Evolutionary conservation across 805 yeast genomes (phyloP), one percentile per base, ranked within the genome.

Genomic region (Komagataella mondaviorum): DNA sequence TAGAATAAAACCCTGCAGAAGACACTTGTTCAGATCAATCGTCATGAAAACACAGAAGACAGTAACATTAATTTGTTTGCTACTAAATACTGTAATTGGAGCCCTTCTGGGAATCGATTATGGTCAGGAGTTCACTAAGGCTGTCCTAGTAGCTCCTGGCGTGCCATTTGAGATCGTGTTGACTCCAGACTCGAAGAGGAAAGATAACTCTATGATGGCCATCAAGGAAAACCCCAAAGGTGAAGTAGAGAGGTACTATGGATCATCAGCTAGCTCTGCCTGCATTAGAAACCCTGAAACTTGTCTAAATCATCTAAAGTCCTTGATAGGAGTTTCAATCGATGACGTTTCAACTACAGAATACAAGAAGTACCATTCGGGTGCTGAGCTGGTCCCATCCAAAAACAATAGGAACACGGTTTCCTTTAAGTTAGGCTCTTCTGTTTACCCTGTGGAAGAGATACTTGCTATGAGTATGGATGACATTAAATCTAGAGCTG

Each of bases 141-240:
- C 96, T 2, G 87, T 83, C 49, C 71, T 93, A 48, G 85, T 93
- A 45, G 96, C 96, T 0, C 97, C 97, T 0, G 88, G 89, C 10
- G 81, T 88, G 18, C 85, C 89, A 14, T 82, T 90, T 62, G 98
- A 93, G 60, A 76, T 93, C 45, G 83, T 93, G 12, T 70, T 93
- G 55, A 88, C 97, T 3, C 83, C 88, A 23, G 98, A 93, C 60
- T 84, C 96, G 2, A 88, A 89, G 66, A 75, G 99, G 53, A 93
- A 93, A 63, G 98, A 91, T 59, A 71, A 82, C 4, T 76, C 90
- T 3, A 96, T 95, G 1, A 58, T 93, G 10, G 82, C 86, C 0
- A 71, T 90, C 54, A 76, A 81, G 50, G 69, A 30, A 56, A 64
- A 52, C 46, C 59, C 64, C 51, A 58, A 67, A 5, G 70, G 70